Evolutionary conservation across 495 filamentous ascomycete species (phyloP).

Genomic region (Parmelia sp.): DNA sequence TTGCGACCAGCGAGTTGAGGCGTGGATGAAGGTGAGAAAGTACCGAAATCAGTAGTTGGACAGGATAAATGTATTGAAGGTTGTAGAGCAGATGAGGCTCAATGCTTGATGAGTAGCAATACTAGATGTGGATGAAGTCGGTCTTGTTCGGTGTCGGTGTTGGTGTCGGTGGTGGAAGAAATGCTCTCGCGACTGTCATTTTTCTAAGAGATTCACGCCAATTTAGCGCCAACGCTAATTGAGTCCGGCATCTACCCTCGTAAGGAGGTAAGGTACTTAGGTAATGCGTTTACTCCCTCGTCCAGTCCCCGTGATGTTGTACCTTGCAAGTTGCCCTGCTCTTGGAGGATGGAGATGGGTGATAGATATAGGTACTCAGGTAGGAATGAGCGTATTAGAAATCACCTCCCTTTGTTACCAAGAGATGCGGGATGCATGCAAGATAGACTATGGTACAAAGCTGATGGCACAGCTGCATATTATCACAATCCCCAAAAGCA

Average conservation of each 20-base stretch:
- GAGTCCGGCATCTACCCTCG: too few relatives aligned
- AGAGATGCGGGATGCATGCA: neutral
- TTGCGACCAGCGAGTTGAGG: conserved; percentile 25
- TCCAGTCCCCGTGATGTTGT: too few relatives aligned
- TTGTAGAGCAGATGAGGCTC: neutral
- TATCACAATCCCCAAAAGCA: neutral
- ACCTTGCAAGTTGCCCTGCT: too few relatives aligned
- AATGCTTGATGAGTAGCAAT: neutral
- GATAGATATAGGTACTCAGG: too few relatives aligned
- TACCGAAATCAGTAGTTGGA: neutral
- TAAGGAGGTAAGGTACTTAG: too few relatives aligned
- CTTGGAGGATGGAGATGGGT: too few relatives aligned
- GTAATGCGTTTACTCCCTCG: too few relatives aligned
- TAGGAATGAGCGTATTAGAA: too few relatives aligned
- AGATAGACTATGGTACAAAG: neutral
- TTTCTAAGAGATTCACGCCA: conserved; percentile 5
- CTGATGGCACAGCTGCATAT: neutral
- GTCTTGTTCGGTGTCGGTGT: conserved; percentile 16
- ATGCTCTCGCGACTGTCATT: conserved; percentile 13
- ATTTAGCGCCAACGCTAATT: conserved; percentile 11
- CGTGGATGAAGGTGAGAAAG: conserved; percentile 1
- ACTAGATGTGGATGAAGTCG: conserved; percentile 3
- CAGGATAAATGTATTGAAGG: neutral
- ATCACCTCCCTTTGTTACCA: neutral
- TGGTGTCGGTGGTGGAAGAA: conserved; percentile 12